These are phyloP conservation scores for Raffaelea albimanens DNA, from an alignment of 2,329 filamentous ascomycete species.

Conservation along the genomic window DNA sequence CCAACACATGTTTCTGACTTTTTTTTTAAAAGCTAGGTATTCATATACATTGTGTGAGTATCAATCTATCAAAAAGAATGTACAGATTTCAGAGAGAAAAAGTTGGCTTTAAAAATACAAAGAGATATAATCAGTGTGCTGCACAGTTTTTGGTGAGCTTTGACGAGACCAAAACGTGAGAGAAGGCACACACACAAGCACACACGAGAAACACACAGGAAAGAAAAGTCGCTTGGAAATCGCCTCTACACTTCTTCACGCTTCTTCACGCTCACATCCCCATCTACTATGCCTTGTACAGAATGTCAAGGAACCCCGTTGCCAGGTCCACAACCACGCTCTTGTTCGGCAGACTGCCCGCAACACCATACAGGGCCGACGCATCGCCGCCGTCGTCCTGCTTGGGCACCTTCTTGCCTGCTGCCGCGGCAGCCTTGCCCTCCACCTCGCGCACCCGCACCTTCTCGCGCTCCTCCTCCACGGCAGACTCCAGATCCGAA, in stretches of 20 bases:
- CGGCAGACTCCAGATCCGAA: conserved; percentile 56
- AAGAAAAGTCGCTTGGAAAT: no score
- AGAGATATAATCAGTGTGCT: no score
- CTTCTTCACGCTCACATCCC: neutral
- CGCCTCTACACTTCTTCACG: neutral
- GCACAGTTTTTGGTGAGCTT: no score
- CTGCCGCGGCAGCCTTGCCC: conserved; percentile 49
- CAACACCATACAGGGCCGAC: conserved; percentile 87
- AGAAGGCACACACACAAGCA: neutral
- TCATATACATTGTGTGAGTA: no score
- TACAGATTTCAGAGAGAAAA: no score
- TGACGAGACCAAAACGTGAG: no score
- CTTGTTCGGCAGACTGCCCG: conserved; percentile 91
- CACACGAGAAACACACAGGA: neutral
- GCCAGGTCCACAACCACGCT: conserved; percentile 86
- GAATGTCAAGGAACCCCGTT: conserved; percentile 79
- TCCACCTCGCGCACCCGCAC: conserved; percentile 63
- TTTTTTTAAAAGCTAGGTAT: no score
- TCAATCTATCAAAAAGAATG: no score
- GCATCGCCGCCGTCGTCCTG: conserved; percentile 54
- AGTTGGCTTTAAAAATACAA: no score
- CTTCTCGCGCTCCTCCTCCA: conserved; percentile 70
- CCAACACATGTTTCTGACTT: no score
- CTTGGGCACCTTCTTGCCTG: neutral
- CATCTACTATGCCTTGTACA: conserved; percentile 71